Conservation (phyloP, 2,329 filamentous ascomycete genomes). For the Fusarium scirpi region DNA sequence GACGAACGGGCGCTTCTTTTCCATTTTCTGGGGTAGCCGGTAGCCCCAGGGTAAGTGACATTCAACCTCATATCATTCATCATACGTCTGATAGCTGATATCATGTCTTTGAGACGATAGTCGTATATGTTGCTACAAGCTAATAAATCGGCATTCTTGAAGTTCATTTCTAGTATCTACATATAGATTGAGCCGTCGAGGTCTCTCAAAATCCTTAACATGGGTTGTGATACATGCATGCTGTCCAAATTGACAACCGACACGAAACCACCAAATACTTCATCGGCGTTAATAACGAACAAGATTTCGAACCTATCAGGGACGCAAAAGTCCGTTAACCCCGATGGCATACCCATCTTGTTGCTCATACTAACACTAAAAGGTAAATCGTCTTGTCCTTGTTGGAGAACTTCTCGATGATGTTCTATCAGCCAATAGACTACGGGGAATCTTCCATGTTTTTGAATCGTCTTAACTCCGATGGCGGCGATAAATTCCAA, state of each 20-base stretch:
- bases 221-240: background rate
- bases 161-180: no score
- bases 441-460: background rate
- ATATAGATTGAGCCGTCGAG: background rate
- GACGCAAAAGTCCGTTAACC: no score
- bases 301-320: background rate
- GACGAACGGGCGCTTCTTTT: background rate
- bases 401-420: background rate
- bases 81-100: background rate
- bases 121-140: background rate
- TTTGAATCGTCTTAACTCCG: background rate
- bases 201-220: background rate
- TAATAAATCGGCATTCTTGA: background rate
- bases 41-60: constrained; percentile 5
- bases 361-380: background rate
- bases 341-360: background rate
- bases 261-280: background rate
- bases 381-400: background rate
- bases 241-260: background rate
- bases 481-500: background rate
- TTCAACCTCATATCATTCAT: background rate
- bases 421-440: background rate
- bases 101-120: background rate
- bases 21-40: background rate
- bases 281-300: background rate